These are phyloP conservation scores for Lactarius indigo DNA, from an alignment of 768 basidiomycete species.

Conservation along the genomic window DNA sequence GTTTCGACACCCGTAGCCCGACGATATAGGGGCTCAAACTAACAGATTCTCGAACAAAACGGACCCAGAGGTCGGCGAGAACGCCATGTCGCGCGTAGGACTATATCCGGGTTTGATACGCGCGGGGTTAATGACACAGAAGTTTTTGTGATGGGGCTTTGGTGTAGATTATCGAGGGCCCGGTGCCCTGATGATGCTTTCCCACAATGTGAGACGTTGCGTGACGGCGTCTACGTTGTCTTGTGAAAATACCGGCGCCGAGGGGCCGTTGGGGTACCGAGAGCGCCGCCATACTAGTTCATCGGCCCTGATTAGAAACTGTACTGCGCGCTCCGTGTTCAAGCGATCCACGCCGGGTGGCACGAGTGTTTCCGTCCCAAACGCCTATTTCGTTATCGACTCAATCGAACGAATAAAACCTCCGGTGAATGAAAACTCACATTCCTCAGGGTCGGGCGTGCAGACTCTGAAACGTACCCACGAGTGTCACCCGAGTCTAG, in stretches of 20 bases:
- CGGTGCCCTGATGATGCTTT: slow-evolving; percentile 25
- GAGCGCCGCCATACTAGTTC: slow-evolving; percentile 27
- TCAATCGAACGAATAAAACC: neutral
- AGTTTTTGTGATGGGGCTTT: neutral
- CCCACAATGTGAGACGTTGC: slow-evolving; percentile 24
- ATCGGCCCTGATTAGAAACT: slow-evolving; percentile 21
- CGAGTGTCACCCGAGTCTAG: neutral
- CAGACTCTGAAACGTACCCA: neutral
- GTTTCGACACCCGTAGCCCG: neutral
- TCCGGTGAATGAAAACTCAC: slow-evolving; percentile 6
- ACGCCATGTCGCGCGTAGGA: neutral
- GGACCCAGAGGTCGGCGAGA: slow-evolving; percentile 6
- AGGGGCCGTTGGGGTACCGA: slow-evolving; percentile 14
- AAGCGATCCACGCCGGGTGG: neutral
- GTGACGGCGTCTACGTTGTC: slow-evolving; percentile 22
- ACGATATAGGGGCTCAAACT: neutral
- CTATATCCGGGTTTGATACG: neutral
- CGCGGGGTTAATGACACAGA: neutral
- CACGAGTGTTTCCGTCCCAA: neutral
- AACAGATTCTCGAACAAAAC: neutral
- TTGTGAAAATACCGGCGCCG: slow-evolving; percentile 22
- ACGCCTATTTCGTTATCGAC: slow-evolving; percentile 14
- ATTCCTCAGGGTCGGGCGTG: neutral
- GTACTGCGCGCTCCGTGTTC: slow-evolving; percentile 21
- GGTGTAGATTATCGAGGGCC: slow-evolving; percentile 4